These are phyloP conservation scores for Bacterosira constricta DNA, from an alignment of 108 stramenopile species.

Conservation along the genomic window DNA sequence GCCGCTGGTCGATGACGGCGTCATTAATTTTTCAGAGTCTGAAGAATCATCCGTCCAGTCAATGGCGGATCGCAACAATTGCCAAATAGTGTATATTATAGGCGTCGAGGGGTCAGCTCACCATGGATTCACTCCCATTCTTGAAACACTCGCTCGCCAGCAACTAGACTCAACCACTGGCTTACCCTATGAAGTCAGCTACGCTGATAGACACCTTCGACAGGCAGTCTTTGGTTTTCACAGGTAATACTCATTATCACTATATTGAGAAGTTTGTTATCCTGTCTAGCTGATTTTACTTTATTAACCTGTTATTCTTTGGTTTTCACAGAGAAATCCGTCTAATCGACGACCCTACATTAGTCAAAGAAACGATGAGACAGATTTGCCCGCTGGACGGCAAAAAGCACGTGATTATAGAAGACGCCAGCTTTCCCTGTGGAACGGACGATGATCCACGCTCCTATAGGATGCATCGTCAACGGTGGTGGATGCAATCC, in stretches of 20 bases:
- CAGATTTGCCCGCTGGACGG: slow-evolving; percentile 18
- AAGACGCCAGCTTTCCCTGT: slow-evolving; percentile 27
- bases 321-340: slow-evolving; percentile 10
- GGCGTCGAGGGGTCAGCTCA: too few species aligned
- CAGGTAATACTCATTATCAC: too few species aligned
- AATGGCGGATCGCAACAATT: too few species aligned
- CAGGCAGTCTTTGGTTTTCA: slow-evolving; percentile 13
- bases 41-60: too few species aligned
- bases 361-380: slow-evolving; percentile 8
- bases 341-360: slow-evolving; percentile 8
- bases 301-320: too few species aligned
- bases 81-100: too few species aligned
- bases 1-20: too few species aligned
- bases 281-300: too few species aligned
- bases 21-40: too few species aligned
- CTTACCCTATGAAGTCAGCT: not conserved
- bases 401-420: slow-evolving; percentile 14
- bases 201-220: slow-evolving; percentile 5
- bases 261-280: too few species aligned
- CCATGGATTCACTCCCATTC: too few species aligned
- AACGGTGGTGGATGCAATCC: slow-evolving; percentile 13
- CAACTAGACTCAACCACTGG: not conserved
- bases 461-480: slow-evolving; percentile 15
- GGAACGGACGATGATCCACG: slow-evolving; percentile 27
- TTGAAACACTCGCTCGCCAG: too few species aligned